Conservation (phyloP, 345 rosid species). For the Hevea brasiliensis region DNA sequence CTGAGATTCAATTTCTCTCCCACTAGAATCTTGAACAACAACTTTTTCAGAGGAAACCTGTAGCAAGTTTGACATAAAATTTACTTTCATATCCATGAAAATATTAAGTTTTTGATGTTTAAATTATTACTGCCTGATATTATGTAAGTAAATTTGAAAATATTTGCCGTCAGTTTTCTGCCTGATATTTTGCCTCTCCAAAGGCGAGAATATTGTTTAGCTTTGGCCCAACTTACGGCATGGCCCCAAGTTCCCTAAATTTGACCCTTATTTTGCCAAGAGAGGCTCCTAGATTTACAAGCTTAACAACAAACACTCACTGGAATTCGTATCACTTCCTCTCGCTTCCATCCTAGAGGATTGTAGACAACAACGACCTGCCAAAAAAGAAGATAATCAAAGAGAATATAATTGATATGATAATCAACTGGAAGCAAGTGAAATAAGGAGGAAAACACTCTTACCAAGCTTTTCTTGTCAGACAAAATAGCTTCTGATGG, state of each 20-base stretch:
- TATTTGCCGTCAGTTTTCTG: too few relatives aligned
- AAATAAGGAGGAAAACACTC: constrained; percentile 12
- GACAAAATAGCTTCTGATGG: constrained; percentile 68
- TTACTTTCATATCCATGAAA: neutral
- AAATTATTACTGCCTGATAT: neutral
- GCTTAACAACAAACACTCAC: constrained; percentile 44
- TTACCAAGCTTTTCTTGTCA: constrained; percentile 72
- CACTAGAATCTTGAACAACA: constrained; percentile 65
- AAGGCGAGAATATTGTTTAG: neutral
- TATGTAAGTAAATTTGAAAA: too few relatives aligned
- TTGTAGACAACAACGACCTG: constrained; percentile 80
- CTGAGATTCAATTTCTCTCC: constrained; percentile 72
- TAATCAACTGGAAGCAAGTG: constrained; percentile 15
- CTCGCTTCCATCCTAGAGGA: constrained; percentile 87
- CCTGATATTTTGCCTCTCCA: neutral
- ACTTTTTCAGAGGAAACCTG: constrained; percentile 65
- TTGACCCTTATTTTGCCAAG: neutral
- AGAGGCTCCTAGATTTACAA: constrained; percentile 13
- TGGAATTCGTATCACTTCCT: constrained; percentile 75
- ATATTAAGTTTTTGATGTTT: neutral
- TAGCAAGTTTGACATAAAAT: constrained; percentile 4
- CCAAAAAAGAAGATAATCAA: constrained; percentile 17
- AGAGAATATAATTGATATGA: constrained; percentile 14
- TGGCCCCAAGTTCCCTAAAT: neutral
- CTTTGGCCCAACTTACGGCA: neutral